Conservation (phyloP, 1,284 basidiomycete species). For the Sporisorium graminicola region DNA sequence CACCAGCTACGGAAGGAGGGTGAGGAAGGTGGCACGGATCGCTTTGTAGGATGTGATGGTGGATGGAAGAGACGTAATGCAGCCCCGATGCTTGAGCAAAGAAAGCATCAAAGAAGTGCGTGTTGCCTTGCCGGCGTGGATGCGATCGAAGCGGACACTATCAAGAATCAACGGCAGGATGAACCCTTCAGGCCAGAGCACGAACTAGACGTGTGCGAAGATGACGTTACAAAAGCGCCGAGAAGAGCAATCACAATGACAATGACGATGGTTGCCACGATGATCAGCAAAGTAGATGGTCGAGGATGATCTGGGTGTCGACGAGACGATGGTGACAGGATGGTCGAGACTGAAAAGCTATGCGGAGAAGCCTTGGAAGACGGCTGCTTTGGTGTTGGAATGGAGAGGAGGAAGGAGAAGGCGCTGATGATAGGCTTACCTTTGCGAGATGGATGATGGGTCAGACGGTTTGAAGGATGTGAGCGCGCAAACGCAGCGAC, state of each 20-base stretch:
- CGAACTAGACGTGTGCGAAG: not conserved
- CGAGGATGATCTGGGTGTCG: not conserved
- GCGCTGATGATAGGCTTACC: constrained; percentile 1
- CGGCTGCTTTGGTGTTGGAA: not conserved
- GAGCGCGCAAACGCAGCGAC: not conserved
- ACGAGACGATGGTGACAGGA: not conserved
- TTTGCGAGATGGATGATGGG: not conserved
- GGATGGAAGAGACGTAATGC: not conserved
- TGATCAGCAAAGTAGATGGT: not conserved
- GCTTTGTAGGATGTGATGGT: not conserved
- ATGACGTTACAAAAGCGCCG: not conserved
- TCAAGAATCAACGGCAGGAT: too few relatives aligned
- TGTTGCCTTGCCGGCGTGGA: not conserved
- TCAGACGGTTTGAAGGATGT: not conserved
- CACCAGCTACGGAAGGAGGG: not conserved
- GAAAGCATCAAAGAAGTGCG: not conserved
- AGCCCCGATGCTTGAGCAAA: not conserved
- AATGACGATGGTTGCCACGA: not conserved
- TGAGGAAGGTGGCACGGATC: not conserved
- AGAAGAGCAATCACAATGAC: not conserved
- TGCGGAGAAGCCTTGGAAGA: not conserved
- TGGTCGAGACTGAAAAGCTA: not conserved
- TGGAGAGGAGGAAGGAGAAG: not conserved
- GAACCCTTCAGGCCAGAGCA: not conserved
- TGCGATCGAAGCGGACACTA: not conserved